Base-by-base conservation (phyloP, 2,329 filamentous ascomycete species). In the Pyrenochaeta sp. region DNA sequence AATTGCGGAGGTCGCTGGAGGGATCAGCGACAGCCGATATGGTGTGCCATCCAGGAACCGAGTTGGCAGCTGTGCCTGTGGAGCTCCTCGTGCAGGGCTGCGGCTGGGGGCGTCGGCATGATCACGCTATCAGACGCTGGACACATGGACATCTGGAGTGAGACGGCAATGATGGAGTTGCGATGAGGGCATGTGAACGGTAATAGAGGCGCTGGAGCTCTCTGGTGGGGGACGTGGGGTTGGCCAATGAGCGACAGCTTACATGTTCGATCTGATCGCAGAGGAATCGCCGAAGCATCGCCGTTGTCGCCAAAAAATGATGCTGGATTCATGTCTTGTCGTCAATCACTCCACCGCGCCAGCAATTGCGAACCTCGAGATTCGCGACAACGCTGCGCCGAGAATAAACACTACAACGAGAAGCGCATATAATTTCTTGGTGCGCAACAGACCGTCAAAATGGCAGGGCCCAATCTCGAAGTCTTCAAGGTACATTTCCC, bases 381-480 rank as follows among this genome's bases (percentile, higher is more conserved):
- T 7, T 7, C 23, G 7, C 7, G 23, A n/a, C 23, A n/a, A 7
- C 23, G 23, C n/a, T 7, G 15, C 32, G 17, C 36, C 11, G 20
- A 31, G 7, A 15, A 15, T 7, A 15, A 15, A 32, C 6, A 32
- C 6, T 17, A 3, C n/a, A 32, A 11, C 14, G 14, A 11, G 14
- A 32, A 32, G 6, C 29, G 17, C 17, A 11, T 6, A 11, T 14
- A 10, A 10, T 14, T n/a, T 28, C 11, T 28, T 28, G 9, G 15
- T n/a, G 9, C 23, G 15, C 15, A 11, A n/a, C n/a, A n/a, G n/a
- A 26, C 11, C 28, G n/a, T 36, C 69, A 79, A 65, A 58, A 81
- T 96, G 85, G 89, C 84, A 38, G 90, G 92, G 39, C 83, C 92
- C 19, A 96, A 96, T 72, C 83, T 97, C 46, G 93, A 97, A 78